Evolutionary conservation across 2,329 filamentous ascomycete species (phyloP), one percentile per base, ranked within the genome.

Genomic region (Lachnellula cervina): DNA sequence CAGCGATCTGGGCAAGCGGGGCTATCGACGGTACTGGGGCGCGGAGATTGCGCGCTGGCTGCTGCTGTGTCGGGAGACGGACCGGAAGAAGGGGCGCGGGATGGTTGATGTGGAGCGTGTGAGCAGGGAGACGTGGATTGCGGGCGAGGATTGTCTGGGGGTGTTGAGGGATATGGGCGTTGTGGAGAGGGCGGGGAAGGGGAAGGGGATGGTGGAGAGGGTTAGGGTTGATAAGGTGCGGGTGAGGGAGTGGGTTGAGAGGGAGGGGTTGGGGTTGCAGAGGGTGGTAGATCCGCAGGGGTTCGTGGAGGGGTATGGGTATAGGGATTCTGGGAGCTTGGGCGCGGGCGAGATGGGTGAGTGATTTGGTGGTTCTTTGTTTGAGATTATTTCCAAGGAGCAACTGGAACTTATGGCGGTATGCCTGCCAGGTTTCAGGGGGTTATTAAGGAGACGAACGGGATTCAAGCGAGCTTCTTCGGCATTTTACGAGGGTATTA

Each of bases 11-110:
- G 93, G 93, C 1, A 82, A 83, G 63, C 88, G 84, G 66, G 90
- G 90, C 3, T 97, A 97, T 73, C 80, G 81, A 64, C 80, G 88
- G 5, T 97, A 89, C 72, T 97, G 93, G 93, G 85, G 87, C 1
- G 86, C 87, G 44, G 89, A 94, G 63, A 85, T 97, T 59, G 86
- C 87, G 5, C 79, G 90, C n/a, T 89, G 81, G 79, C 63, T 87
- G 7, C 69, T 86, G 14, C 55, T 54, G 17, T 48, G 57, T 17
- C 63, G 60, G 49, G 65, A 55, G 44, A 59, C 32, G 17, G 59
- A 62, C 42, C 61, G 58, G 54, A 64, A 63, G 57, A 66, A 67
- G 35, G 59, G 57, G 4, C 57, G 59, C 23, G 53, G 58, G 1
- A 72, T 91, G 52, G 74, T 84, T 0, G 86, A 86, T 11, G 76